phyloP scores from a whole-genome alignment of 805 yeast species.

The Babjeviella inositovora region DNA sequence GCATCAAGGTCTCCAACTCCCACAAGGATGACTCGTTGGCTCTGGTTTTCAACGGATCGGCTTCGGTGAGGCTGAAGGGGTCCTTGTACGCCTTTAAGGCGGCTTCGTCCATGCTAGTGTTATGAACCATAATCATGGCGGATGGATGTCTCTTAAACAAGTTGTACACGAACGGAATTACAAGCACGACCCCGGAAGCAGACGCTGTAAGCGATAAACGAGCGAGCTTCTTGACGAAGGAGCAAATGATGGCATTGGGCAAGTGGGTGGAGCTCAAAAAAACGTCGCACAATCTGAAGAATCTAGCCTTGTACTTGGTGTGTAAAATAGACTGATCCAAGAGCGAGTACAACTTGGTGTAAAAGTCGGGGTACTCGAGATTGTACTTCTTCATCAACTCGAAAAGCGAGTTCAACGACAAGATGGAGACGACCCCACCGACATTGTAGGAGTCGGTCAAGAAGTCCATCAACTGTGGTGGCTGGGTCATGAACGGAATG shows the following conservation, averaged over 20 bases:
- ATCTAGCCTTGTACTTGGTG: constrained; percentile 70
- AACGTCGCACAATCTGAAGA: constrained; percentile 72
- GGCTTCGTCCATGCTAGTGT: constrained; percentile 12
- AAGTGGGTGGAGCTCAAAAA: constrained; percentile 81
- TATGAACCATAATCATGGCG: constrained; percentile 81
- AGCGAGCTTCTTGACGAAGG: constrained; percentile 74
- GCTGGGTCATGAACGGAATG: constrained; percentile 66
- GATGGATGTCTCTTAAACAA: constrained; percentile 83
- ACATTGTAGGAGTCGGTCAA: constrained; percentile 70
- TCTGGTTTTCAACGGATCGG: constrained; percentile 61
- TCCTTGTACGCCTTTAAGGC: constrained; percentile 26
- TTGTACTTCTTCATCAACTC: constrained; percentile 70
- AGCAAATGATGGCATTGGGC: constrained; percentile 70
- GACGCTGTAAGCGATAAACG: constrained; percentile 63
- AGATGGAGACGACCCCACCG: constrained; percentile 47
- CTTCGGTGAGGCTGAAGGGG: constrained; percentile 47
- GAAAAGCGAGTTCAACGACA: constrained; percentile 79
- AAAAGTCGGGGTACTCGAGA: constrained; percentile 86
- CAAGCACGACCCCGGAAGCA: constrained; percentile 76
- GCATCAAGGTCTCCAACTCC: constrained; percentile 71
- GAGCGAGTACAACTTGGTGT: constrained; percentile 63
- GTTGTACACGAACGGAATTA: constrained; percentile 86
- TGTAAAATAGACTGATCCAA: constrained; percentile 64
- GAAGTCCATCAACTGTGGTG: constrained; percentile 84
- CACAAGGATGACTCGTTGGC: constrained; percentile 82